A percentile compares a stretch with the other conserved stretches of the same genome.
Evolutionary conservation across 495 filamentous ascomycete species (phyloP).

Genomic region (Aspergillus egyptiacus): DNA sequence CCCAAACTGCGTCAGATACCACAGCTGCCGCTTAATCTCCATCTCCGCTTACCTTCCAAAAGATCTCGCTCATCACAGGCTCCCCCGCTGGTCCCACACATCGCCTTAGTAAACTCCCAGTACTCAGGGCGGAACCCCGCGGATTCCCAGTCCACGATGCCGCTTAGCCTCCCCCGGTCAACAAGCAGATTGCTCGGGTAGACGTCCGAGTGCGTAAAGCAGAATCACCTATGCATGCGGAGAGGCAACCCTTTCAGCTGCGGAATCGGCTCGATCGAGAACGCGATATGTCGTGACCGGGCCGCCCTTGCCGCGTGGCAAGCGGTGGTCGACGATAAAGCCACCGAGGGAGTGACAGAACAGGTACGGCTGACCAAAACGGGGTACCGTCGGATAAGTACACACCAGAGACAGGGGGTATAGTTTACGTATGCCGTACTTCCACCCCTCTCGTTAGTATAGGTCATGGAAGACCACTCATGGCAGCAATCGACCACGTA

Average conservation of each 20-base stretch:
- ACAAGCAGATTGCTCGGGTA: slow-evolving; percentile 25
- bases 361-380: slow-evolving; percentile 12
- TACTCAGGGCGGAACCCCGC: slow-evolving; percentile 31
- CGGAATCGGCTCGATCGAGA: no score
- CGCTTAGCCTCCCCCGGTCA: slow-evolving; percentile 18
- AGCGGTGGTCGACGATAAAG: slow-evolving; percentile 16
- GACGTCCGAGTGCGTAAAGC: slow-evolving; percentile 27
- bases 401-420: background rate
- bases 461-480: no score
- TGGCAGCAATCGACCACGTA: no score
- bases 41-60: no score
- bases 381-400: slow-evolving; percentile 14
- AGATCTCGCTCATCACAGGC: no score
- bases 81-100: slow-evolving; percentile 16
- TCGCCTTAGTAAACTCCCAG: slow-evolving; percentile 30
- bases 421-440: background rate
- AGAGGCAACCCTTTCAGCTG: background rate
- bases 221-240: background rate
- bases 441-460: no score
- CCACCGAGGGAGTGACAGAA: slow-evolving; percentile 19
- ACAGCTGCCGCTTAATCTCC: no score
- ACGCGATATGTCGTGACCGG: slow-evolving; percentile 17
- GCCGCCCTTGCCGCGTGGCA: slow-evolving; percentile 12
- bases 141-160: slow-evolving; percentile 31
- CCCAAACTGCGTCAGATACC: no score